Evolutionary conservation across 2,329 filamentous ascomycete species (phyloP).

Genomic region (Penicillium griseofulvum): DNA sequence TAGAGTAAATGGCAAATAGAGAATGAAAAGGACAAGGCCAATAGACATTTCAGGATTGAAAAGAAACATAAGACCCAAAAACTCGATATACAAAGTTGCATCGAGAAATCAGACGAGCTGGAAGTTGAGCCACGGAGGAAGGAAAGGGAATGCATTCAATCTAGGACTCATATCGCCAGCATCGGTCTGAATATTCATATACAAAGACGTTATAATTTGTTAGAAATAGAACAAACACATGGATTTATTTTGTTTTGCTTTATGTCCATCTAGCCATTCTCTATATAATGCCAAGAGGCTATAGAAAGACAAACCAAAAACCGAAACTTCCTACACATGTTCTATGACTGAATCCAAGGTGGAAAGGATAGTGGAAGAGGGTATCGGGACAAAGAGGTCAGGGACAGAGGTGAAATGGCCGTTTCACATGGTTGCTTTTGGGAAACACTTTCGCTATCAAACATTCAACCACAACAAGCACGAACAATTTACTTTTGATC

Average conservation of each 20-base stretch:
- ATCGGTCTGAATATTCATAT: neutral
- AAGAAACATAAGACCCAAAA: too few species aligned
- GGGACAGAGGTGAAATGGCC: neutral
- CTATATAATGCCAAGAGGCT: constrained; percentile 9
- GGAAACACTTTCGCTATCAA: constrained; percentile 8
- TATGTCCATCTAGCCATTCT: constrained; percentile 15
- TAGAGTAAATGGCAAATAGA: too few species aligned
- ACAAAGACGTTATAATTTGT: neutral
- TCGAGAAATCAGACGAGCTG: too few species aligned
- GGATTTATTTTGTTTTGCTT: constrained; percentile 5
- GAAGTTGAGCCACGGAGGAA: too few species aligned
- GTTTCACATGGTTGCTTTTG: constrained; percentile 6
- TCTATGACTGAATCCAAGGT: neutral
- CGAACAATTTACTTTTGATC: constrained; percentile 32
- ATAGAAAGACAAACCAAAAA: constrained; percentile 9
- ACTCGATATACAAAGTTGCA: too few species aligned
- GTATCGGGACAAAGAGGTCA: constrained; percentile 5
- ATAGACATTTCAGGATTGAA: too few species aligned
- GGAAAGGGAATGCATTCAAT: too few species aligned
- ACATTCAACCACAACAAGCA: constrained; percentile 3
- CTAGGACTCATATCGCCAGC: neutral
- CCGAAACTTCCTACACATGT: constrained; percentile 5
- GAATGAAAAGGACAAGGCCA: too few species aligned
- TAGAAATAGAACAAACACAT: neutral
- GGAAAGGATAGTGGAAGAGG: constrained; percentile 5